phyloP scores from a whole-genome alignment of 1,284 basidiomycete species.

The Tylopilus sp. region DNA sequence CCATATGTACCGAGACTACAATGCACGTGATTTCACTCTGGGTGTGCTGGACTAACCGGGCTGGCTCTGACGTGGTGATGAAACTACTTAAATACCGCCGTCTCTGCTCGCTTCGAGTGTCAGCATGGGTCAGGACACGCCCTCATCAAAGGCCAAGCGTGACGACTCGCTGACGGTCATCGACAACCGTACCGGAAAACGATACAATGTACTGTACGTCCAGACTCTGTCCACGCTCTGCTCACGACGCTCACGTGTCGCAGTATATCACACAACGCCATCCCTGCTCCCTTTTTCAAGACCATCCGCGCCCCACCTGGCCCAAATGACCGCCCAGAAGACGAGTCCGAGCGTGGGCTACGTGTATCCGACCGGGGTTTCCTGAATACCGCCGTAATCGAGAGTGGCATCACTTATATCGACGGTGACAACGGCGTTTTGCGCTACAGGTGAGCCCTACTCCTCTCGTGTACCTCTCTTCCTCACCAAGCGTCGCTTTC shows the following conservation, averaged over 20 bases:
- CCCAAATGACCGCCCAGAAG: slow-evolving; percentile 69
- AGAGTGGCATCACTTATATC: slow-evolving; percentile 82
- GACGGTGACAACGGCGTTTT: slow-evolving; percentile 82
- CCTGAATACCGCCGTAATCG: slow-evolving; percentile 83
- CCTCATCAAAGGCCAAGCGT: slow-evolving; percentile 18
- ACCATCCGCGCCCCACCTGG: slow-evolving; percentile 57
- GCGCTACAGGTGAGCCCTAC: slow-evolving; percentile 58
- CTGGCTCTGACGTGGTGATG: slow-evolving; percentile 7
- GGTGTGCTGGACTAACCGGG: slow-evolving; percentile 1
- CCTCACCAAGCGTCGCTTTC: background rate
- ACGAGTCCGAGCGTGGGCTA: slow-evolving; percentile 79
- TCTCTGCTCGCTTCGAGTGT: background rate
- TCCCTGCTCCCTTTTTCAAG: slow-evolving; percentile 82
- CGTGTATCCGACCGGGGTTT: slow-evolving; percentile 79
- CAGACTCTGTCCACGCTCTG: background rate
- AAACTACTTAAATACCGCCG: slow-evolving; percentile 12
- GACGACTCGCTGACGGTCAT: slow-evolving; percentile 61
- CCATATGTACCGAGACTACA: slow-evolving; percentile 1
- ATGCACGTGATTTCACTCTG: slow-evolving; percentile 28
- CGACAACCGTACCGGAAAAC: slow-evolving; percentile 84
- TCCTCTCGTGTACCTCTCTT: background rate
- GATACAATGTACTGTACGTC: slow-evolving; percentile 71
- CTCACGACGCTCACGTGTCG: background rate
- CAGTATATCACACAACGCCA: slow-evolving; percentile 74
- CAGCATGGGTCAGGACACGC: slow-evolving; percentile 29